Evolutionary conservation across 2,329 filamentous ascomycete genomes (phyloP), one percentile per base, ranked within the genome.

Genomic region (Sporothrix mexicana): DNA sequence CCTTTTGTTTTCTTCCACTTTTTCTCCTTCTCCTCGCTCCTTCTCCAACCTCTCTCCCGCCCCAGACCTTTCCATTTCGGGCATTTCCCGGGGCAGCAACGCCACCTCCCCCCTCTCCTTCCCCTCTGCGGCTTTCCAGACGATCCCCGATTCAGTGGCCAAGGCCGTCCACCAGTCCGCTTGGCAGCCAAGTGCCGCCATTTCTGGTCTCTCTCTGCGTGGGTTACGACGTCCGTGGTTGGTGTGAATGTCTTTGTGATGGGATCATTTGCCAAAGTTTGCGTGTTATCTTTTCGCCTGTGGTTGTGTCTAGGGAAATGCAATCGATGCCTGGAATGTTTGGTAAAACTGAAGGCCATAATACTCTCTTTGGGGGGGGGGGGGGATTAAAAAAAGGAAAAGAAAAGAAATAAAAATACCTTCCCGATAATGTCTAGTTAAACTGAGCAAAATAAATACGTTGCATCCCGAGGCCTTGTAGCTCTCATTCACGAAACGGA

Each of bases 61-160:
- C 64, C 1, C 6, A 8, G 64, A 20, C 66, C 47, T 41, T 53
- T 68, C 47, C 66, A 3, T 25, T 53, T 68, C 8, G 3, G 47
- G 47, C 25, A 53, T 20, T 30, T 41, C 47, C 66, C 47, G 47
- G 45, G 45, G 15, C 61, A 66, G 10, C 59, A 17, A 36, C 23
- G 36, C 64, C 23, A 67, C 64, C 15, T n/a, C 20, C n/a, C 43
- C 45, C 45, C 64, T 67, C 45, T 62, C 15, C 23, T 67, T n/a
- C 64, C 47, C 47, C 47, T 36, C 64, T 53, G 9, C 2, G 1
- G 45, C 13, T 53, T 25, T 20, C 17, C 9, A 12, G 47, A 25
- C 66, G 25, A 53, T 68, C 47, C 66, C 66, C 47, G 25, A 68
- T 68, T 7, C 20, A 68, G 66, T 68, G 66, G 45, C 66, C 45